phyloP scores from a whole-genome alignment of 169 alveolate genomes.

The Plasmodium gonderi region DNA sequence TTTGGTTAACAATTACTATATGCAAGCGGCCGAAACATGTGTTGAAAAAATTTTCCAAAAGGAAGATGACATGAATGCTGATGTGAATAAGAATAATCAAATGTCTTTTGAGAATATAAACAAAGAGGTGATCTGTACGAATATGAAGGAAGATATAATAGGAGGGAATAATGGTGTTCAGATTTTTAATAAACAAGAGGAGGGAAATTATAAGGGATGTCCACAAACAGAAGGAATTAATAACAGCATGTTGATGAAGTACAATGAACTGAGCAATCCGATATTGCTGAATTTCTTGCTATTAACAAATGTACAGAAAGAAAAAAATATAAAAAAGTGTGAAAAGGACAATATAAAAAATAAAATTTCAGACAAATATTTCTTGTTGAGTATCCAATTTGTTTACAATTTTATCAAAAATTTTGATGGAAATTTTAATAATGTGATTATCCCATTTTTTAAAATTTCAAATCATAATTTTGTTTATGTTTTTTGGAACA shows the following conservation, averaged over 20 bases:
- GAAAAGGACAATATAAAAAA: slow-evolving; percentile 51
- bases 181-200: too few relatives aligned
- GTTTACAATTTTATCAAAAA: slow-evolving; percentile 33
- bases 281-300: slow-evolving; percentile 43
- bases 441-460: slow-evolving; percentile 34
- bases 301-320: slow-evolving; percentile 64
- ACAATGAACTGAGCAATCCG: slow-evolving; percentile 68
- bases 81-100: neutral
- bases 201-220: too few relatives aligned
- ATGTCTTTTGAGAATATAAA: too few relatives aligned
- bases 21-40: neutral
- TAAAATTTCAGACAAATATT: slow-evolving; percentile 60
- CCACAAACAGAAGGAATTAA: too few relatives aligned
- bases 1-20: slow-evolving; percentile 6
- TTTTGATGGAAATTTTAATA: slow-evolving; percentile 13
- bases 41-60: neutral
- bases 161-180: too few relatives aligned
- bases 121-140: too few relatives aligned
- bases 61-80: neutral
- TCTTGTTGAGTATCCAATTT: slow-evolving; percentile 62
- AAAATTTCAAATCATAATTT: slow-evolving; percentile 42
- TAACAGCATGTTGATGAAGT: neutral
- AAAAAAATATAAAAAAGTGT: slow-evolving; percentile 62
- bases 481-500: slow-evolving; percentile 46
- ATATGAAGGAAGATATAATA: too few relatives aligned